Percentiles rank a stretch among this genome's conserved stretches.
These are phyloP conservation scores for Penicillium sp. DNA, from an alignment of 2,329 filamentous ascomycete species.

Conservation along the genomic window DNA sequence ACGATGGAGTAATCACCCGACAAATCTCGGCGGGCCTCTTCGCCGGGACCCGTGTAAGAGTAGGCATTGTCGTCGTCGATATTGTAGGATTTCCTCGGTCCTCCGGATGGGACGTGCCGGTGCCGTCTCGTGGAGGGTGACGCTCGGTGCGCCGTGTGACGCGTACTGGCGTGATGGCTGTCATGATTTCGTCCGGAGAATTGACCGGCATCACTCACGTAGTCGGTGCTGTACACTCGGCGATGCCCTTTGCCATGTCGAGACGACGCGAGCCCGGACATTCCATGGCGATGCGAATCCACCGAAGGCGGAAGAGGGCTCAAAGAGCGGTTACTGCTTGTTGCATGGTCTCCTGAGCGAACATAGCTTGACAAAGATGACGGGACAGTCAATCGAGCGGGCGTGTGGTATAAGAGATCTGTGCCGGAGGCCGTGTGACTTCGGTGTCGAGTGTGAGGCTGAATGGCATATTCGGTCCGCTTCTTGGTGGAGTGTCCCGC, in stretches of 20 bases:
- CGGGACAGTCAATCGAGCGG: slow-evolving; percentile 25
- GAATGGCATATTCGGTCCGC: slow-evolving; percentile 35
- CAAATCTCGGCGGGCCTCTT: slow-evolving; percentile 36
- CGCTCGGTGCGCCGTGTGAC: slow-evolving; percentile 21
- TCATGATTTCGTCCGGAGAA: slow-evolving; percentile 18
- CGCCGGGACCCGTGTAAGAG: slow-evolving; percentile 42
- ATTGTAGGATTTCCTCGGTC: slow-evolving; percentile 30
- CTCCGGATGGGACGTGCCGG: slow-evolving; percentile 26
- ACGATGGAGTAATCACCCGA: slow-evolving; percentile 39
- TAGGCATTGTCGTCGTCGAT: slow-evolving; percentile 40
- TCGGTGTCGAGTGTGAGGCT: slow-evolving; percentile 27
- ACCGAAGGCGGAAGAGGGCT: slow-evolving; percentile 25
- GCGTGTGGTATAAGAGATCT: slow-evolving; percentile 21
- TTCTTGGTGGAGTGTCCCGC: slow-evolving; percentile 27
- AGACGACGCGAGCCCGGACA: slow-evolving; percentile 27
- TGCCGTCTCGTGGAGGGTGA: slow-evolving; percentile 21
- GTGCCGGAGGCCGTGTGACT: slow-evolving; percentile 30
- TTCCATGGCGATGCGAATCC: slow-evolving; percentile 30
- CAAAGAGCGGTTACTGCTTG: slow-evolving; percentile 23
- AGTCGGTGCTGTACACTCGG: slow-evolving; percentile 30
- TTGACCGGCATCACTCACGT: slow-evolving; percentile 33
- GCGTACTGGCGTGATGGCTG: slow-evolving; percentile 15
- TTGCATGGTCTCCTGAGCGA: slow-evolving; percentile 25
- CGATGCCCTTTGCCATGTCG: slow-evolving; percentile 24
- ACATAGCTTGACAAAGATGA: slow-evolving; percentile 17